Conservation (phyloP, 2,329 filamentous ascomycete genomes). For the Botrytis medusae region DNA sequence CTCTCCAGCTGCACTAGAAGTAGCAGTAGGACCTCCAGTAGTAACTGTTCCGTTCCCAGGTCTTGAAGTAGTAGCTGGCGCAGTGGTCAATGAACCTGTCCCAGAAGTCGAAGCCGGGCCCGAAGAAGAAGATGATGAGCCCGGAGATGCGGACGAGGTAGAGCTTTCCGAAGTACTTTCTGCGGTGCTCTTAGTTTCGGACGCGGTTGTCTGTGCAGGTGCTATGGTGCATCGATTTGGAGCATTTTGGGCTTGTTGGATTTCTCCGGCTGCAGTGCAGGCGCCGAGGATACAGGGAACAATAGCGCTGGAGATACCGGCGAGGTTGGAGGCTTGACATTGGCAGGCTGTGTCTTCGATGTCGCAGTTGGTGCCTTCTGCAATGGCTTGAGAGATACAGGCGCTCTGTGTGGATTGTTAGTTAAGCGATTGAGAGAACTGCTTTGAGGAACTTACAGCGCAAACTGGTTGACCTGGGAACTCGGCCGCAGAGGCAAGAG, state of each 20-base stretch:
- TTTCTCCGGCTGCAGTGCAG: neutral
- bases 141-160: neutral
- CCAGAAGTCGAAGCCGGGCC: neutral
- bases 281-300: neutral
- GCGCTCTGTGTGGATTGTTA: neutral
- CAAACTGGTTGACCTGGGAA: conserved; percentile 10
- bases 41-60: neutral
- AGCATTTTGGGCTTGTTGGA: neutral
- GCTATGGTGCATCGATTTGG: neutral
- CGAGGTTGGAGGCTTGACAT: conserved; percentile 1
- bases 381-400: conserved; percentile 1
- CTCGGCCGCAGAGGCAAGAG: neutral
- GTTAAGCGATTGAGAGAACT: neutral
- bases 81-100: neutral
- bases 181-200: neutral
- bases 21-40: neutral
- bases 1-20: neutral
- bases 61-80: neutral
- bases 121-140: neutral
- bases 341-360: conserved; percentile 11
- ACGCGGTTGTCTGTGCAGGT: neutral
- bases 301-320: neutral
- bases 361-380: conserved; percentile 5
- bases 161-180: neutral
- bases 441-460: neutral